phyloP scores from a whole-genome alignment of 2,329 filamentous ascomycete species.

The Aureobasidium melanogenum region DNA sequence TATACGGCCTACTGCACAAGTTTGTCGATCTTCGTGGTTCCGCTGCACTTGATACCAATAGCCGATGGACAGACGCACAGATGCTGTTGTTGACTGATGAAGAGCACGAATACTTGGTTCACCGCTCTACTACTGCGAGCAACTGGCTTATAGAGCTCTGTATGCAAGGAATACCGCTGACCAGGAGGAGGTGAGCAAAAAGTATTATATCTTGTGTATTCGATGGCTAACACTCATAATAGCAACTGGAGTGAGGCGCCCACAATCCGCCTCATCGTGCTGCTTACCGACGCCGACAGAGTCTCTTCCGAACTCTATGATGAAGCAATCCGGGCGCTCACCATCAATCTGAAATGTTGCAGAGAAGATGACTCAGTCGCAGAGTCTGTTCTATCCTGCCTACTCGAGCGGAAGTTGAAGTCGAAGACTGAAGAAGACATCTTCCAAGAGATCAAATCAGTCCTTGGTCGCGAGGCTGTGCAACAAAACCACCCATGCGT shows the following conservation, averaged over 20 bases:
- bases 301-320: neutral
- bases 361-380: neutral
- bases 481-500: neutral
- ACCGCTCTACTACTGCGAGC: neutral
- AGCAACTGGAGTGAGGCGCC: neutral
- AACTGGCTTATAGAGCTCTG: neutral
- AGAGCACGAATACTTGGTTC: neutral
- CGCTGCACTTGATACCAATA: too few relatives aligned
- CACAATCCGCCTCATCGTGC: neutral
- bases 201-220: neutral
- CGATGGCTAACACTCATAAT: neutral
- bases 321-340: neutral
- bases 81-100: neutral
- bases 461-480: neutral
- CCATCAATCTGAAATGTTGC: neutral
- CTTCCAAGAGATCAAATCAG: neutral
- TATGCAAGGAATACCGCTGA: neutral
- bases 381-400: neutral
- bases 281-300: neutral
- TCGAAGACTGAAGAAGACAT: neutral
- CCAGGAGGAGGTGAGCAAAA: neutral
- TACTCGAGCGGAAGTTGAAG: neutral
- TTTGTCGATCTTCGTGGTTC: neutral
- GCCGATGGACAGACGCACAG: neutral
- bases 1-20: conserved; percentile 9